Evolutionary conservation across 139 green algal species (phyloP), one percentile per base, ranked within the genome.

Genomic region (Asterochloris erici): DNA sequence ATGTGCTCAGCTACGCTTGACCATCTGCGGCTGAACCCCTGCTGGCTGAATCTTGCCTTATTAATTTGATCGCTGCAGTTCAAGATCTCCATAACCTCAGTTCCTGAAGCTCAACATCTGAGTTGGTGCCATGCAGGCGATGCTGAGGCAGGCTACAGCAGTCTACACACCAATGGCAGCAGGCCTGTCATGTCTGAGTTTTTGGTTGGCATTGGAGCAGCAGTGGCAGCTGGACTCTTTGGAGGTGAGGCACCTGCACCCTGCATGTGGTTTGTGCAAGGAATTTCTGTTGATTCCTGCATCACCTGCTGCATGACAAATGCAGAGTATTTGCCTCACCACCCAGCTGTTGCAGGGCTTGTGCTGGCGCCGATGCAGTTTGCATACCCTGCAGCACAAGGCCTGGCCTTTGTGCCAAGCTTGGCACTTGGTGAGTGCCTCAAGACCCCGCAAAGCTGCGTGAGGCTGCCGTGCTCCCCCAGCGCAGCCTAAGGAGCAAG

Each of bases 301-400:
- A 54, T 54, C 38, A 54, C 6, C 38, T 54, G 38, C 38, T 54
- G 38, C 38, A 54, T 54, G 38, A 54, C 68, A 73, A 14, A 23
- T 73, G 24, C 68, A 73, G 68, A 24, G 23, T 23, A 27, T 24
- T 71, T 14, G 24, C 23, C 68, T 73, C 23, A 73, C 68, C 23
- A 24, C 68, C 23, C 23, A 19, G 13, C 10, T 24, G 17, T 77
- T 79, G 76, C 75, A 87, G 86, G 86, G 21, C 78, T 90, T 16
- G 81, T 90, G 24, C 79, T 92, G 29, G 88, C 87, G 16, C 88
- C 88, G 21, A 90, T 90, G 85, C 47, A 68, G 26, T 84, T 73
- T 68, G 88, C 85, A 0, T 81, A 85, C 2, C 28, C 29, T 4
- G 64, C n/a, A 11, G 76, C 63, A 0, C 79, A 84, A 19, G 88